Evolutionary conservation across 768 basidiomycete genomes (phyloP).

Genomic region (Strobilomyces dryophilus): DNA sequence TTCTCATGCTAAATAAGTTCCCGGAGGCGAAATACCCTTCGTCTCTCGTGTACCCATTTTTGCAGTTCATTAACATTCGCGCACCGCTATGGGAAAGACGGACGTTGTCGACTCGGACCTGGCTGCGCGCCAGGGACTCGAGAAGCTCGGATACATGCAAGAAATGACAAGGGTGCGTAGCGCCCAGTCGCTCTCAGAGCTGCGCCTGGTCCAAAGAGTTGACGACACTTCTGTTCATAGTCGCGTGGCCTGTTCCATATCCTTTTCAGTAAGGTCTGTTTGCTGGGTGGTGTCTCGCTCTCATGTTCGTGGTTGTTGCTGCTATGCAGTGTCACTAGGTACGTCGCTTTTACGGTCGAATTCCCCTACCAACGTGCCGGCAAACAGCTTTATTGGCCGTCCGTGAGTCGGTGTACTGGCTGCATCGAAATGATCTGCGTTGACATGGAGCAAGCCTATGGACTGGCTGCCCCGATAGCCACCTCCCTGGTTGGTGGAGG

Average conservation of each 20-base stretch:
- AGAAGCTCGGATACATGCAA: slow-evolving; percentile 53
- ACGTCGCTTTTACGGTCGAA: slow-evolving; percentile 1
- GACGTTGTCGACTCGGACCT: slow-evolving; percentile 18
- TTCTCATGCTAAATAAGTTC: too few species aligned
- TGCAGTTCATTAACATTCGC: not conserved
- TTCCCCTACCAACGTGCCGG: slow-evolving; percentile 1
- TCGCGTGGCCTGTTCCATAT: slow-evolving; percentile 49
- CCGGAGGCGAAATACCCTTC: too few species aligned
- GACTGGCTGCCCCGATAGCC: slow-evolving; percentile 50
- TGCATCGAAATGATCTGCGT: not conserved
- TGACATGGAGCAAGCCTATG: slow-evolving; percentile 41
- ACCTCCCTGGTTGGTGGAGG: slow-evolving; percentile 56
- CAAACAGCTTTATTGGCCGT: slow-evolving; percentile 55
- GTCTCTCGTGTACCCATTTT: too few species aligned
- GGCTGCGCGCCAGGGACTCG: slow-evolving; percentile 34
- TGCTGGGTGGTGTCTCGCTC: not conserved
- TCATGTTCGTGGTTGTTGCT: not conserved
- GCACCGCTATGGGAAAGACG: slow-evolving; percentile 11
- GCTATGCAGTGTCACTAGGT: slow-evolving; percentile 46
- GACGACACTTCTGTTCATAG: slow-evolving; percentile 29
- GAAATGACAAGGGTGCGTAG: slow-evolving; percentile 47
- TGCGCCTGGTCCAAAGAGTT: not conserved
- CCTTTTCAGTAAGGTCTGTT: slow-evolving; percentile 44
- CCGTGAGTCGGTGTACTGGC: slow-evolving; percentile 37
- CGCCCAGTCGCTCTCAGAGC: not conserved